Conservation (phyloP, 2,329 filamentous ascomycete genomes). For the Lasiodiplodia sp. region DNA sequence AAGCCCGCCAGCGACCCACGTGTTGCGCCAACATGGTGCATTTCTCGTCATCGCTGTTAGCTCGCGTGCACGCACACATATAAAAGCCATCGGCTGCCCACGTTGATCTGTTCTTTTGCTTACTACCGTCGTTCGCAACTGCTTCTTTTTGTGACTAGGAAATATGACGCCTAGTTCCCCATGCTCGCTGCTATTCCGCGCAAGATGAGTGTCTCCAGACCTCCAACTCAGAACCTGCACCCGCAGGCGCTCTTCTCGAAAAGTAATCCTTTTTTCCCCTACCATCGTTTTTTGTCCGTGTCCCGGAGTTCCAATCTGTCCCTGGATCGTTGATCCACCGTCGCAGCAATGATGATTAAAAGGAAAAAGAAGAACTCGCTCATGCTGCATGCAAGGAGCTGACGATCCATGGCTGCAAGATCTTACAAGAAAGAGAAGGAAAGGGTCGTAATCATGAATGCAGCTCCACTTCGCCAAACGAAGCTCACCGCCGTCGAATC, state of each 20-base stretch:
- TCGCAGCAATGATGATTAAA: constrained; percentile 25
- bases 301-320: constrained; percentile 24
- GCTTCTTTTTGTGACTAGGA: constrained; percentile 18
- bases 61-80: background rate
- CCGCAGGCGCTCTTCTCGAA: constrained; percentile 2
- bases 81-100: constrained; percentile 1
- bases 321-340: constrained; percentile 11
- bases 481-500: constrained; percentile 16
- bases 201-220: constrained; percentile 25
- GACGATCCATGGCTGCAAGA: constrained; percentile 25
- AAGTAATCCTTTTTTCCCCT: constrained; percentile 26
- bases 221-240: constrained; percentile 13
- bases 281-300: constrained; percentile 25
- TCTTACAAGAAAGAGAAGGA: constrained; percentile 27
- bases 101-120: constrained; percentile 9
- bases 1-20: constrained; percentile 19
- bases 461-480: constrained; percentile 11
- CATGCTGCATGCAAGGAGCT: constrained; percentile 28
- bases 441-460: constrained; percentile 31
- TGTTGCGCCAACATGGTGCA: constrained; percentile 22
- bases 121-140: background rate
- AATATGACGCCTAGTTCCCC: constrained; percentile 8
- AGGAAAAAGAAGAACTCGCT: constrained; percentile 27
- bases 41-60: constrained; percentile 11
- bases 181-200: constrained; percentile 3